Base-by-base conservation (phyloP, 1,284 basidiomycete species). In the Malassezia globosa region DNA sequence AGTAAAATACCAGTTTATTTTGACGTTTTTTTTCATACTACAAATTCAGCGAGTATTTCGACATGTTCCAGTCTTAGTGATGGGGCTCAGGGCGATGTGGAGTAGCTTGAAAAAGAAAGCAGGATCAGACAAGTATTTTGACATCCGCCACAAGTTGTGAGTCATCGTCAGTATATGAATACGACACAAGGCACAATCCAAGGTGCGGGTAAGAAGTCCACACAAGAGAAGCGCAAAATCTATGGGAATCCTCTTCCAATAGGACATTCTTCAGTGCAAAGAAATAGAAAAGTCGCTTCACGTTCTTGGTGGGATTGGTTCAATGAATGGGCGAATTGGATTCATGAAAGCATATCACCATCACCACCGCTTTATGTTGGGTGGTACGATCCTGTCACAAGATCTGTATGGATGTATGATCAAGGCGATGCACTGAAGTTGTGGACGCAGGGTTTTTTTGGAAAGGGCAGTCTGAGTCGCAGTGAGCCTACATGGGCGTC, bases 391-490 rank as follows among this genome's bases (percentile, higher is more conserved):
- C 35, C 18, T 18, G 24, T 54, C 4, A 42, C 61, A 7, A 46
- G 60, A n/a, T 58, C 60, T 11, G 54, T 64, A 16, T 64, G 62
- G 62, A 54, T 64, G 21, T 46, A 54, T 29, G 60, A 62, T n/a
- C 40, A 57, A 2, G 60, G 60, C 7, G 39, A 57, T 26, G 60
- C 60, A 4, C 34, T 55, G 31, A 34, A 82, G 1, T 77, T 97
- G 22, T 99, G 94, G 85, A 77, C 80, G 37, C 76, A 84, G 50
- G 92, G 94, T 0, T 96, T 96, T 76, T 97, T 96, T 71, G 92
- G 94, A 18, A 97, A 97, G 72, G 94, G 94, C 1, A 84, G 84
- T 63, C 75, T 97, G 40, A 89, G 85, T 29, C 75, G 94, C 46
- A 92, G 87, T 72, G 94, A 97, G 72, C 92, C 92, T 1, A 88